Conservation (phyloP, 768 basidiomycete genomes). For the Coprinellus aureogranulatus region DNA sequence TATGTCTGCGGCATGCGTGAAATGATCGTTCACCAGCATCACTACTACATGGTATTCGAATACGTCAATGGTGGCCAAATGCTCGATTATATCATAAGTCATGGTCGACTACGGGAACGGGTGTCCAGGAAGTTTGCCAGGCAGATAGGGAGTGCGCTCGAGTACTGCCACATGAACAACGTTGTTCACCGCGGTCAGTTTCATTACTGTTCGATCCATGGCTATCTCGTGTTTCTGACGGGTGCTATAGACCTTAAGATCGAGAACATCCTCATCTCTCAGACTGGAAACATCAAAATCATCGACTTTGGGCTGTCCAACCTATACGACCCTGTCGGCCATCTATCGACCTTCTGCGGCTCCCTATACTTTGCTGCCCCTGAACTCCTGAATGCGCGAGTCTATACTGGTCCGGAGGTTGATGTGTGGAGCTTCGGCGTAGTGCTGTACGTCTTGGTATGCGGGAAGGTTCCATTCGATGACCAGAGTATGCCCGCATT, state of each 20-base stretch:
- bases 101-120: constrained; percentile 90
- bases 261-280: constrained; percentile 98
- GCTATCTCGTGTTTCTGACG: constrained; percentile 4
- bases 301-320: constrained; percentile 99
- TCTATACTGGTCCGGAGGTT: constrained; percentile 96
- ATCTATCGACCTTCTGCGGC: constrained; percentile 94
- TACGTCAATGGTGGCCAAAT: constrained; percentile 99
- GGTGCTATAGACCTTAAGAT: constrained; percentile 82
- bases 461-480: constrained; percentile 98
- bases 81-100: constrained; percentile 99
- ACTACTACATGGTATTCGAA: constrained; percentile 99
- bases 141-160: constrained; percentile 93
- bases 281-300: constrained; percentile 98
- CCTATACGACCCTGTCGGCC: constrained; percentile 77
- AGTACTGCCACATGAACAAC: constrained; percentile 96
- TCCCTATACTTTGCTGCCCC: constrained; percentile 98
- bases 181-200: constrained; percentile 87
- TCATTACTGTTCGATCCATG: background rate
- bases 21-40: constrained; percentile 95
- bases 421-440: constrained; percentile 99
- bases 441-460: constrained; percentile 95
- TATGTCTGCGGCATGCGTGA: constrained; percentile 99
- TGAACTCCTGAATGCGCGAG: constrained; percentile 92
- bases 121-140: constrained; percentile 96
- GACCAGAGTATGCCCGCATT: constrained; percentile 99